Evolutionary conservation across 2,329 filamentous ascomycete genomes (phyloP).

Genomic region (Epichloe elymi): DNA sequence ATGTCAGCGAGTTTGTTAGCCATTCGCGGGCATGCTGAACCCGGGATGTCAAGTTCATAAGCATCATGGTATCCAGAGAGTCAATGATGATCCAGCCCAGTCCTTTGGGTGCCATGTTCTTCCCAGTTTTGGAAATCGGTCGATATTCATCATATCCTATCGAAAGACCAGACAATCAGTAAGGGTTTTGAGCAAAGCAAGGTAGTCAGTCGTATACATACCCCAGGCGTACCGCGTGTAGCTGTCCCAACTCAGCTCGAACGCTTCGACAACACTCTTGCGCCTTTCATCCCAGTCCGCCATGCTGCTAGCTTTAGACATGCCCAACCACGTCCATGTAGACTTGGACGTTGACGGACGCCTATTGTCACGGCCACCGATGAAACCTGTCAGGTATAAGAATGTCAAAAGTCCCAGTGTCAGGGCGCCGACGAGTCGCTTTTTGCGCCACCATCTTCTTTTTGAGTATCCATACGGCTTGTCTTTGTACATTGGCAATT

Average conservation of each 20-base stretch:
- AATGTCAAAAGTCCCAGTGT: conserved; percentile 41
- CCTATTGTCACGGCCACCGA: conserved; percentile 24
- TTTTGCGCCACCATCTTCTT: conserved; percentile 52
- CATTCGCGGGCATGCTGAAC: conserved; percentile 77
- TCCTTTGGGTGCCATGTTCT: conserved; percentile 75
- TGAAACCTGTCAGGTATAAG: conserved; percentile 59
- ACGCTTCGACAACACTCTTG: conserved; percentile 76
- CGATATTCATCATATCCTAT: conserved; percentile 77
- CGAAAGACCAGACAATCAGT: conserved; percentile 8
- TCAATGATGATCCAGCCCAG: conserved; percentile 98
- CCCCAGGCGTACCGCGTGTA: conserved; percentile 94
- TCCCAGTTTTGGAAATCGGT: conserved; percentile 65
- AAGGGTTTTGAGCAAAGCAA: conserved; percentile 10
- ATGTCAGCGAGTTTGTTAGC: conserved; percentile 68
- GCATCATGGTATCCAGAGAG: conserved; percentile 87
- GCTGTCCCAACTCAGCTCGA: conserved; percentile 81
- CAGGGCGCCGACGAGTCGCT: conserved; percentile 41
- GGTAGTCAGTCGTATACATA: conserved; percentile 28
- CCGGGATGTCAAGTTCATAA: conserved; percentile 91
- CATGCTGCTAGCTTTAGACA: conserved; percentile 31
- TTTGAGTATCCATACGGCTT: conserved; percentile 70
- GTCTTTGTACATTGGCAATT: conserved; percentile 94
- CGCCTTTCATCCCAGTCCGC: conserved; percentile 68
- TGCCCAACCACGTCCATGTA: conserved; percentile 43
- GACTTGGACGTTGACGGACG: conserved; percentile 21